Percentiles rank a stretch among this genome's conserved stretches.
These are phyloP conservation scores for Hamamelis virginiana DNA, from an alignment of 164 flowering plant species.

Conservation along the genomic window DNA sequence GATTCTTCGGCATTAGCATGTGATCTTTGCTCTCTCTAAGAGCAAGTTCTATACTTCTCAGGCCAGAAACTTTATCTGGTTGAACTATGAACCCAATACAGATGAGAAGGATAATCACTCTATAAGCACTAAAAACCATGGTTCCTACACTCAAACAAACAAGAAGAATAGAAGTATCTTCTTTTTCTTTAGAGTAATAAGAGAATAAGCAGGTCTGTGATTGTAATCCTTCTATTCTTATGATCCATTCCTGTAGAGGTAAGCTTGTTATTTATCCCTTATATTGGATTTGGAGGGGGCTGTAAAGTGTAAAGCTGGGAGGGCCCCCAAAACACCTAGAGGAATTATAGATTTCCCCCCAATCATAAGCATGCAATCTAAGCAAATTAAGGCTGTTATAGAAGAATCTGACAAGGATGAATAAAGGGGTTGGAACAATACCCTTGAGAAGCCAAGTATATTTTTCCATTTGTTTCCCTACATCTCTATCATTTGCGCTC, in stretches of 20 bases:
- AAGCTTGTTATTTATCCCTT: slow-evolving; percentile 31
- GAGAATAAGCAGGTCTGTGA: slow-evolving; percentile 23
- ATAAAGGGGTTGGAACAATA: slow-evolving; percentile 47
- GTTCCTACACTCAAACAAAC: slow-evolving; percentile 8
- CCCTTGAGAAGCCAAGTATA: slow-evolving; percentile 66
- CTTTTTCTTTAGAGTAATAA: slow-evolving; percentile 15
- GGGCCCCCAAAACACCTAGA: slow-evolving; percentile 29
- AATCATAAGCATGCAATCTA: slow-evolving; percentile 42
- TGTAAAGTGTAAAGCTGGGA: slow-evolving; percentile 28
- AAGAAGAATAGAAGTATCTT: slow-evolving; percentile 16
- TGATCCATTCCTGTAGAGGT: slow-evolving; percentile 48
- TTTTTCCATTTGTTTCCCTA: slow-evolving; percentile 38
- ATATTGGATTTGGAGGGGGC: slow-evolving; percentile 24
- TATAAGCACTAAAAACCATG: slow-evolving; percentile 30
- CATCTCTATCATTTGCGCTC: slow-evolving; percentile 42
- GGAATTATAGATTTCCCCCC: slow-evolving; percentile 35
- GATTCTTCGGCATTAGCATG: slow-evolving; percentile 3
- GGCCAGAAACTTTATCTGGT: slow-evolving; percentile 31
- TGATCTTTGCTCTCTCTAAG: slow-evolving; percentile 14
- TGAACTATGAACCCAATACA: slow-evolving; percentile 36
- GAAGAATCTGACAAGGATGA: slow-evolving; percentile 66
- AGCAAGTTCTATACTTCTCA: slow-evolving; percentile 24
- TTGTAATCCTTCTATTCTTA: slow-evolving; percentile 27
- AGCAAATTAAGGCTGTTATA: slow-evolving; percentile 60
- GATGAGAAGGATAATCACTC: slow-evolving; percentile 34